phyloP scores from a whole-genome alignment of 345 rosid species.

The Psidium guajava region DNA sequence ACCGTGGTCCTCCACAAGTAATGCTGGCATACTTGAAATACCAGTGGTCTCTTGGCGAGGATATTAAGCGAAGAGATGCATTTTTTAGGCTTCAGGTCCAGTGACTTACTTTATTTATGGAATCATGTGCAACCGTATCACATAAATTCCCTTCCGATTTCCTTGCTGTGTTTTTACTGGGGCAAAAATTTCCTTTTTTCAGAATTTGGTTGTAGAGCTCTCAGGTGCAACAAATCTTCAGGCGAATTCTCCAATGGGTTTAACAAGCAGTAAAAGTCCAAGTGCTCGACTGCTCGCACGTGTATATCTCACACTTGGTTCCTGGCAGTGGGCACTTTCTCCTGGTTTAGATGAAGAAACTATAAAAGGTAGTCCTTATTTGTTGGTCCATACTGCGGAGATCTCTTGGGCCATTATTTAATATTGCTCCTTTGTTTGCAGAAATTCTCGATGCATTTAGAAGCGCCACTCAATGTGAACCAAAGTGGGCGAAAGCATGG shows the following conservation, averaged over 20 bases:
- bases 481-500: constrained; percentile 97
- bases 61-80: constrained; percentile 84
- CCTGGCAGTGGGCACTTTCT: constrained; percentile 85
- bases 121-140: neutral
- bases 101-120: neutral
- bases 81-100: constrained; percentile 79
- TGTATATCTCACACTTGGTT: constrained; percentile 74
- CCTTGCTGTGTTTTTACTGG: constrained; percentile 2
- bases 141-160: neutral
- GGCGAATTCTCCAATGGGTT: constrained; percentile 31
- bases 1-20: constrained; percentile 95
- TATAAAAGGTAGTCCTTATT: constrained; percentile 32
- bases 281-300: constrained; percentile 76
- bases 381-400: neutral
- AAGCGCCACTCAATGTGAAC: constrained; percentile 68
- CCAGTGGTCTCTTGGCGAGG: constrained; percentile 99
- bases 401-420: neutral
- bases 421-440: constrained; percentile 9
- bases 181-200: constrained; percentile 4
- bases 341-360: constrained; percentile 88
- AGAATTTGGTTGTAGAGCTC: constrained; percentile 72
- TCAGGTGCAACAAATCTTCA: constrained; percentile 49
- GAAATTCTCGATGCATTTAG: constrained; percentile 68
- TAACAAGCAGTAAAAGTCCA: constrained; percentile 30
- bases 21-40: constrained; percentile 86